phyloP scores from a whole-genome alignment of 768 basidiomycete species.

The Amanita phalloides region DNA sequence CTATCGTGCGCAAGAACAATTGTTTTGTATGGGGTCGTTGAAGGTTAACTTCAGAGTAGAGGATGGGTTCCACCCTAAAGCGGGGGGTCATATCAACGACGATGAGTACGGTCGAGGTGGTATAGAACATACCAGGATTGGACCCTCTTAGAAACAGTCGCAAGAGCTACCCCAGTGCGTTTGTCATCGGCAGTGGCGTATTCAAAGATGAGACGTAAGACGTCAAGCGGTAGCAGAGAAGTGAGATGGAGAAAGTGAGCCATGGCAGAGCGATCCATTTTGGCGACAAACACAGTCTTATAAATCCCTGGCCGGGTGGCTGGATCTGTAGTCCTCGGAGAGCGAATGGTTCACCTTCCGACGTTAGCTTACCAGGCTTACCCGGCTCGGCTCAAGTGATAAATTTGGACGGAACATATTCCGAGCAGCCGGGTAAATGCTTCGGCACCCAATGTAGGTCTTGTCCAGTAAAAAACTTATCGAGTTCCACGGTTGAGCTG shows the following conservation, averaged over 20 bases:
- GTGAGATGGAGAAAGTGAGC: background rate
- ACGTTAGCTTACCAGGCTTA: background rate
- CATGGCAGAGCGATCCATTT: slow-evolving; percentile 3
- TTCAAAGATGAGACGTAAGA: slow-evolving; percentile 26
- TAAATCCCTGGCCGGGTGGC: background rate
- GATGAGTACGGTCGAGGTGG: background rate
- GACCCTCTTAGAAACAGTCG: slow-evolving; percentile 18
- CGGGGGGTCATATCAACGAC: background rate
- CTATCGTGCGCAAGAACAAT: slow-evolving; percentile 26
- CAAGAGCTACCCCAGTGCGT: slow-evolving; percentile 20
- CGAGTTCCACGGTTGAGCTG: background rate
- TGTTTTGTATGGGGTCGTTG: slow-evolving; percentile 20
- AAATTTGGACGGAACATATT: background rate
- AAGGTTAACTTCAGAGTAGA: slow-evolving; percentile 24
- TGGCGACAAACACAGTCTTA: background rate
- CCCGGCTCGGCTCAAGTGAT: background rate
- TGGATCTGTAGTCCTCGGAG: slow-evolving; percentile 5
- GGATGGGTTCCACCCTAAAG: slow-evolving; percentile 23
- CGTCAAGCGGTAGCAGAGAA: slow-evolving; percentile 23
- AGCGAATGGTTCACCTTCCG: slow-evolving; percentile 1
- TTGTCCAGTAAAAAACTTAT: background rate
- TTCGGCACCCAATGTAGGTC: background rate
- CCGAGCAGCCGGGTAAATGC: background rate
- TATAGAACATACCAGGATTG: slow-evolving; percentile 20
- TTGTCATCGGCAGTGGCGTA: slow-evolving; percentile 19